Base-by-base conservation (phyloP, 257 asterid genomes). In the Ballota nigra region DNA sequence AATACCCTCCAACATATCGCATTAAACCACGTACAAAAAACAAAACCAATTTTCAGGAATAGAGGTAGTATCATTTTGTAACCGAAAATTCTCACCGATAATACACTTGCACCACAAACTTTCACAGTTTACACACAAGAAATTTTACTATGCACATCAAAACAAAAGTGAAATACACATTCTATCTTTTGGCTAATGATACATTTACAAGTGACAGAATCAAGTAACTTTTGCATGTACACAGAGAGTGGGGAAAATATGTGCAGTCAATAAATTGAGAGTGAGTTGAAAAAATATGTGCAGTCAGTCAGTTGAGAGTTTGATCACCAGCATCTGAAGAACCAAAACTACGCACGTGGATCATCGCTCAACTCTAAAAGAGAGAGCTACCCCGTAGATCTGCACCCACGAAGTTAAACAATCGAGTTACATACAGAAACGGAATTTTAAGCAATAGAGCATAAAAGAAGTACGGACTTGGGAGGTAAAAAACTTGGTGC, bases 401-500 rank as follows among this genome's bases (percentile, higher is more conserved):
- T 83, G 84, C 80, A 59, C 23, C 24, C 40, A 72, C 57, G 6
- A 40, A 51, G 70, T 52, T 11, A 12, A 76, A 23, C 41, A 53
- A 33, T 68, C 45, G 53, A 16, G 40, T 16, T 34, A 33, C n/a
- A 26, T 68, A 15, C 4, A 7, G 49, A 51, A 23, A 6, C 6
- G 1, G 47, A 45, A 16, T 19, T 36, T 0, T 19, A 15, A 34
- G 36, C 13, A 18, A 8, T 4, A n/a, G 0, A 36, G 66, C 8
- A 3, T 22, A 13, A 53, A 33, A 45, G 26, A 22, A 31, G 41
- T 40, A 66, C 82, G 4, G 15, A 80, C 87, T 73, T 55, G 10
- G 86, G 85, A 63, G 79, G 72, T 28, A 73, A 65, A 23, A 64
- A 78, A 70, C 73, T 67, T 0, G 78, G 79, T 15, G 72, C 75